phyloP scores from a whole-genome alignment of 179 eudicot species.

The Spergularia azorica region DNA sequence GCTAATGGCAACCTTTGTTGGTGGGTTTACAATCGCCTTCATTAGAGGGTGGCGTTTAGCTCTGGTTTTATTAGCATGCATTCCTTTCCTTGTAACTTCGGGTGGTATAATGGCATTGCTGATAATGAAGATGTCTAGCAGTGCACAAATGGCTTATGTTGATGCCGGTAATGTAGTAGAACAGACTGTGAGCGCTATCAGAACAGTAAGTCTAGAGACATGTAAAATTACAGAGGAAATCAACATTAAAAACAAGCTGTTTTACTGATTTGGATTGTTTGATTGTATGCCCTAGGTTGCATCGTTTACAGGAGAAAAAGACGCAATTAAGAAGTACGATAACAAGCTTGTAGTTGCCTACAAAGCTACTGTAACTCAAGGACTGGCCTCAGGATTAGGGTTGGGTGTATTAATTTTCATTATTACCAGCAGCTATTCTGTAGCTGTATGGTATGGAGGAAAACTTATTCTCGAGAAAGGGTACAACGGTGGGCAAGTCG shows the following conservation, averaged over 20 bases:
- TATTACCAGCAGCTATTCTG: constrained; percentile 49
- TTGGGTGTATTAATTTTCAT: constrained; percentile 48
- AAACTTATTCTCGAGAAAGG: constrained; percentile 58
- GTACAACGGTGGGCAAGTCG: constrained; percentile 70
- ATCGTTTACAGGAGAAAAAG: constrained; percentile 82
- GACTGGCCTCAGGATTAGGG: constrained; percentile 77
- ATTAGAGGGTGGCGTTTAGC: constrained; percentile 80
- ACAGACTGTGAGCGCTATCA: constrained; percentile 72
- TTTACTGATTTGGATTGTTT: not conserved
- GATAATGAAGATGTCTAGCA: constrained; percentile 65
- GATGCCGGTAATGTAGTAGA: constrained; percentile 87
- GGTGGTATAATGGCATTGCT: constrained; percentile 58
- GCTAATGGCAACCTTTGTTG: constrained; percentile 59
- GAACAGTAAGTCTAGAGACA: constrained; percentile 56
- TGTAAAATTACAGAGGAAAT: not conserved
- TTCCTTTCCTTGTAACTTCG: constrained; percentile 61
- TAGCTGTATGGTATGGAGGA: constrained; percentile 76
- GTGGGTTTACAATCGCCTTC: constrained; percentile 74
- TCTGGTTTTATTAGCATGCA: constrained; percentile 51
- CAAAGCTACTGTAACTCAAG: constrained; percentile 51
- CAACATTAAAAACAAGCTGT: no score
- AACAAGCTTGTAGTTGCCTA: constrained; percentile 56
- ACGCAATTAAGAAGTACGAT: constrained; percentile 58
- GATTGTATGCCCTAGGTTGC: constrained; percentile 54
- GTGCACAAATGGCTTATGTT: constrained; percentile 75